phyloP scores from a whole-genome alignment of 208 protist genomes.

The Trypanosoma melophagium region DNA sequence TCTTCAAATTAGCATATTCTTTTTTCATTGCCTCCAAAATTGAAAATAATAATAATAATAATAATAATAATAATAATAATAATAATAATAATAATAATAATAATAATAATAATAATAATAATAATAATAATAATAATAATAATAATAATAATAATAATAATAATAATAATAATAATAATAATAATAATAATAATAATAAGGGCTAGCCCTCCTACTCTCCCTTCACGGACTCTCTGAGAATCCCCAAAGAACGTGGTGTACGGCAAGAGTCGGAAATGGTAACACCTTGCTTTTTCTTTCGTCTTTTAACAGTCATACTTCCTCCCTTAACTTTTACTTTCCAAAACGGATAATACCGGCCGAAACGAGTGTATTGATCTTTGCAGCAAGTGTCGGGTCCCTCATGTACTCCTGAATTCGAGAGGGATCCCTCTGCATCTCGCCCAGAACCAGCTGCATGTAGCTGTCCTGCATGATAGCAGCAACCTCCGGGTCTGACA shows the following conservation, averaged over 20 bases:
- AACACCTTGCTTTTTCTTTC: conserved; percentile 5
- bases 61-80: conserved; percentile 18
- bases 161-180: conserved; percentile 39
- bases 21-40: background rate
- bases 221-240: too few relatives aligned
- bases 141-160: conserved; percentile 17
- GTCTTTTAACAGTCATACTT: background rate
- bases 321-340: conserved; percentile 1
- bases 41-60: background rate
- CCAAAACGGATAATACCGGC: conserved; percentile 95
- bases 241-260: too few relatives aligned
- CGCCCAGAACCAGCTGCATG: conserved; percentile 89
- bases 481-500: conserved; percentile 95
- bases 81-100: conserved; percentile 42
- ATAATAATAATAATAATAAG: conserved; percentile 35
- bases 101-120: conserved; percentile 23
- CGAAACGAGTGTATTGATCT: conserved; percentile 96
- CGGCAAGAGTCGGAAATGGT: background rate
- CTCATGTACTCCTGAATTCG: conserved; percentile 92
- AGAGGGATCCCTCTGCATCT: conserved; percentile 90
- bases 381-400: conserved; percentile 85
- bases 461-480: conserved; percentile 91
- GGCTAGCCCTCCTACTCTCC: too few relatives aligned
- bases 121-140: background rate
- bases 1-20: too few relatives aligned